A percentile compares a stretch with the other conserved stretches of the same genome.
These are phyloP conservation scores for Candida sanyiensis DNA, from an alignment of 805 yeast species.

Conservation along the genomic window DNA sequence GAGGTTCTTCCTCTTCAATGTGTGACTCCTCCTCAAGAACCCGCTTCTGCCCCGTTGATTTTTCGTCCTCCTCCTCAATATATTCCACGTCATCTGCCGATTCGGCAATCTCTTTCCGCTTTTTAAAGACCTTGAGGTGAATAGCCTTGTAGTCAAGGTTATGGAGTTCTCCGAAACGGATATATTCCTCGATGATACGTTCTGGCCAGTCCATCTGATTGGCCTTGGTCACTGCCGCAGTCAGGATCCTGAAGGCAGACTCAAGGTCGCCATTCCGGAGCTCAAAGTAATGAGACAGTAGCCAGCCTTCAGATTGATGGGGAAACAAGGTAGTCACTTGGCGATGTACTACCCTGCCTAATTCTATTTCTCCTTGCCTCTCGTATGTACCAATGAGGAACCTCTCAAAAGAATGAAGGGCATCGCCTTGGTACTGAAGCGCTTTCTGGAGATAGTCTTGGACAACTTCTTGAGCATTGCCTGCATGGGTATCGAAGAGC, in stretches of 20 bases:
- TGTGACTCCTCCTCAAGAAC: too few relatives aligned
- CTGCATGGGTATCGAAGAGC: background rate
- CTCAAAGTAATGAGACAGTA: conserved; percentile 38
- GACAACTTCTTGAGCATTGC: background rate
- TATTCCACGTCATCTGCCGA: conserved; percentile 6
- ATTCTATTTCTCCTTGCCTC: conserved; percentile 25
- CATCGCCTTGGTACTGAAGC: conserved; percentile 21
- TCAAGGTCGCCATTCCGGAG: conserved; percentile 24
- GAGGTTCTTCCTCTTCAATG: conserved; percentile 1
- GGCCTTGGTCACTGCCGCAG: conserved; percentile 28
- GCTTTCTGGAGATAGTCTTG: conserved; percentile 7
- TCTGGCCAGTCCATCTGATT: conserved; percentile 45
- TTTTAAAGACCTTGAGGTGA: conserved; percentile 24
- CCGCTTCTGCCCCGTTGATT: background rate
- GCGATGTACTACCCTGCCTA: conserved; percentile 26
- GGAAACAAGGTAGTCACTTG: conserved; percentile 25
- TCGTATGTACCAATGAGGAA: conserved; percentile 33
- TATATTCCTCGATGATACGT: conserved; percentile 40
- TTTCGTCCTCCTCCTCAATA: background rate
- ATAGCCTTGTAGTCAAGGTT: conserved; percentile 30
- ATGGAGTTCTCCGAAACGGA: conserved; percentile 31
- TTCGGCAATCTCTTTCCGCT: conserved; percentile 12
- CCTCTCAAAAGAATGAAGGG: conserved; percentile 41
- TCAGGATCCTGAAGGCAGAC: conserved; percentile 27
- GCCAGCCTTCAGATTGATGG: conserved; percentile 43